Evolutionary conservation across 192 early-diverging fungal genomes (phyloP), one percentile per base, ranked within the genome.

Genomic region (Coemansia sp.): DNA sequence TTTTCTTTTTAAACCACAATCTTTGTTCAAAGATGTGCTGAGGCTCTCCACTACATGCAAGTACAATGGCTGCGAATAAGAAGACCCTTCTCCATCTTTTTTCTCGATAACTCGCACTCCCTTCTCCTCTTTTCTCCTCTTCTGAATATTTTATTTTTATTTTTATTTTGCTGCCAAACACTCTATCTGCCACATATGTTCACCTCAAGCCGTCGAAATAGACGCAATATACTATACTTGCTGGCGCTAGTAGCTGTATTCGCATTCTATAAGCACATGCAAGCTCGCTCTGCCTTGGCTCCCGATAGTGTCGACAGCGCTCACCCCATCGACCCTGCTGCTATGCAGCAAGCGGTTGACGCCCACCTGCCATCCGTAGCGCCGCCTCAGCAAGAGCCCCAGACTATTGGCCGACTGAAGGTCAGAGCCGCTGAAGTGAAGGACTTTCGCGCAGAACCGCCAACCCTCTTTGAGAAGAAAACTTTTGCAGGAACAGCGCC

Each of bases 391-490:
- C 18, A 63, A 24, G 38, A 42, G 20, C n/a, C 36, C n/a, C 15
- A 42, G 24, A 33, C 22, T 40, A 27, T 29, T 43, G 63, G 38
- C n/a, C 63, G 41, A 18, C 63, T 60, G 29, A 60, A 60, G 57
- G 57, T 60, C 31, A 60, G 57, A 18, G 47, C 27, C 2, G 41
- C 44, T 0, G 65, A 66, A 7, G 52, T 72, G 29, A 72, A 73
- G 62, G 27, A 15, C 16, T 81, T 81, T 52, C 72, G 65, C n/a
- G 79, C 79, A 7, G 57, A 42, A 0, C 63, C 70, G 8, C 64
- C 79, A 1, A 57, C 29, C 11, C 68, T 81, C n/a, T 16, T 77
- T 10, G 51, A 65, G 3, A 29, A 59, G 38, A 33, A 22, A 7
- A 41, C 44, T 20, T 68, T 74, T 61, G 34, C 27, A 60, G 33